Evolutionary conservation across 306 rosid species (phyloP).

Genomic region (Mimosa pudica): DNA sequence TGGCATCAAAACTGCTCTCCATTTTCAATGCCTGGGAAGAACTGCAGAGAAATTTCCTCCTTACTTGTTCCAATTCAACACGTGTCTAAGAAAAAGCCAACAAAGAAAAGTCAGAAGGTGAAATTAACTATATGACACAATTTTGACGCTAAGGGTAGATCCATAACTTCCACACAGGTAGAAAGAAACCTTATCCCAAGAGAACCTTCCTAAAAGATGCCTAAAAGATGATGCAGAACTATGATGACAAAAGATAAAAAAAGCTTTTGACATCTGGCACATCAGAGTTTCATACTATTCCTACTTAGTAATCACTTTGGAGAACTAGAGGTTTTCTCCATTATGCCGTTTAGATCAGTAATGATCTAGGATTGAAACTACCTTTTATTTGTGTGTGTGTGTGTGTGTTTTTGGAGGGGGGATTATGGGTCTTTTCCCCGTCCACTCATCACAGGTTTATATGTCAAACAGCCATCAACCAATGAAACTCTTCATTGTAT

Average conservation of each 20-base stretch:
- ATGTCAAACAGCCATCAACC: slow-evolving; percentile 15
- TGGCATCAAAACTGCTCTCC: slow-evolving; percentile 87
- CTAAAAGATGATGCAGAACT: slow-evolving; percentile 19
- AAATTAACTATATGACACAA: slow-evolving; percentile 18
- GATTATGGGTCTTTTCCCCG: neutral
- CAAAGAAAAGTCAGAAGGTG: slow-evolving; percentile 26
- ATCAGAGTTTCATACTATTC: neutral
- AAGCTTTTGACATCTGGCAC: slow-evolving; percentile 15
- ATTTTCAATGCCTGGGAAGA: slow-evolving; percentile 77
- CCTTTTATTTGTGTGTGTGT: neutral
- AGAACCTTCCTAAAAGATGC: neutral
- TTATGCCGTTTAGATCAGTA: neutral
- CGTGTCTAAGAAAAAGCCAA: slow-evolving; percentile 59
- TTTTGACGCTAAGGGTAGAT: neutral
- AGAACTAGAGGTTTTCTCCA: neutral
- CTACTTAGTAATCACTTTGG: too few relatives aligned
- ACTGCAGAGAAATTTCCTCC: slow-evolving; percentile 69
- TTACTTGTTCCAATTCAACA: slow-evolving; percentile 71
- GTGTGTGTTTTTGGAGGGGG: neutral
- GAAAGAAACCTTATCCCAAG: neutral
- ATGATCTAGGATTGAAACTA: neutral
- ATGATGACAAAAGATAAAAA: neutral
- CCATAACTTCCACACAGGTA: neutral
- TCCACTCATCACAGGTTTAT: neutral
- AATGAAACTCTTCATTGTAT: neutral